Base-by-base conservation (phyloP, 768 basidiomycete species). In the Vararia minispora region DNA sequence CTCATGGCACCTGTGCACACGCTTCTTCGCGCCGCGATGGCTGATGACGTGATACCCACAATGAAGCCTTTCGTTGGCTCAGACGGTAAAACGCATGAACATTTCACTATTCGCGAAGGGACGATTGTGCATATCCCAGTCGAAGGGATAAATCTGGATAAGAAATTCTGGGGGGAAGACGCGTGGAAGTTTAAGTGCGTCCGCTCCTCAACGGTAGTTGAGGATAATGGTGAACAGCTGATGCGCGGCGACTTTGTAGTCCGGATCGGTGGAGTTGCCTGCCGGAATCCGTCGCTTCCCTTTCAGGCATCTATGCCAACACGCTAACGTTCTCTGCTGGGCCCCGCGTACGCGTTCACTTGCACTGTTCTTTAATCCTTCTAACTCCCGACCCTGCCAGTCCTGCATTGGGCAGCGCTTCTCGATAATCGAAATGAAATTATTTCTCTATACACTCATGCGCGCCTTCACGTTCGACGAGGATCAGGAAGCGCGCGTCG, bases 351-450 rank as follows among this genome's bases (percentile, higher is more conserved):
- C 41, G 83, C 65, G 17, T 40, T 10, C n/a, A n/a, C 18, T 32
- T 17, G 12, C 31, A 20, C 33, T n/a, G n/a, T 44, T 38, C 23
- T 44, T 37, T 8, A 27, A 16, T 13, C 18, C 14, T 8, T 8
- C 14, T 9, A n/a, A 18, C 34, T 16, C 14, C 43, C 11, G 26
- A 22, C 14, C 20, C 24, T 42, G 41, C 36, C 37, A 89, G 86
- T 80, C 83, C 1, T 89, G 87, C 52, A 81, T 87, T 34, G 86
- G 86, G 3, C 66, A 82, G 62, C 74, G 78, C 17, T 86, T 90
- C 55, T 83, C 86, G 5, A 60, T 87, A 53, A 82, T 88, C 38
- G 85, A 90, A 61, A 77, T 86, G 47, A 89, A 89, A 60, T 68
- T 72, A 1, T 78, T 89, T 52, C 51, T 86, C 7, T 85, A 74